These are phyloP conservation scores for Neonothopanus nambi DNA, from an alignment of 1,284 basidiomycete species.

Conservation along the genomic window DNA sequence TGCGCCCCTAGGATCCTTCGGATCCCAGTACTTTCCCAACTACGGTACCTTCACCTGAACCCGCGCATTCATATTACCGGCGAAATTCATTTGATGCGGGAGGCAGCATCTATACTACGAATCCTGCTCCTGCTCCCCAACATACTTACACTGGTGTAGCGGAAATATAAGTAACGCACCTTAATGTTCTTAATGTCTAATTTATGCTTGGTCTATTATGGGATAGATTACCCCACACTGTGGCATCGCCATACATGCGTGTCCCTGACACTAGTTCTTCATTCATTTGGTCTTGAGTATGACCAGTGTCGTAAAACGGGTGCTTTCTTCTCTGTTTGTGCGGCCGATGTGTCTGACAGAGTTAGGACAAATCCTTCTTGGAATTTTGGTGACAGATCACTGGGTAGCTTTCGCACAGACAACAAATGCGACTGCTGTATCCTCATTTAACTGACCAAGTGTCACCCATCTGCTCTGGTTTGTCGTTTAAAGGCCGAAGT, in stretches of 20 bases:
- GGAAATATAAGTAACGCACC: background rate
- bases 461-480: background rate
- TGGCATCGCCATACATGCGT: too few species aligned
- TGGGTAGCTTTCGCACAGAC: conserved; percentile 22
- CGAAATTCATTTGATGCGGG: background rate
- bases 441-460: conserved; percentile 36
- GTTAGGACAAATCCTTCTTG: background rate
- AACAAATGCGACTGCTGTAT: conserved; percentile 35
- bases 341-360: background rate
- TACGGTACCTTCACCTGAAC: background rate
- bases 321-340: background rate
- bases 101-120: background rate
- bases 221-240: background rate
- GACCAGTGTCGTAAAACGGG: too few species aligned
- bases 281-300: too few species aligned
- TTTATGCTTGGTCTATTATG: conserved; percentile 13
- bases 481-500: background rate
- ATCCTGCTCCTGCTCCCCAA: background rate
- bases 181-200: conserved; percentile 10
- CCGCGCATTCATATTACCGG: conserved; percentile 2
- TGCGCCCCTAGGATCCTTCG: conserved; percentile 37
- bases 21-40: conserved; percentile 46
- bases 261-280: too few species aligned
- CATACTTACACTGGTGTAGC: conserved; percentile 8
- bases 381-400: background rate